phyloP scores from a whole-genome alignment of 352 stramenopile genomes.

The Phytophthora uliginosa region DNA sequence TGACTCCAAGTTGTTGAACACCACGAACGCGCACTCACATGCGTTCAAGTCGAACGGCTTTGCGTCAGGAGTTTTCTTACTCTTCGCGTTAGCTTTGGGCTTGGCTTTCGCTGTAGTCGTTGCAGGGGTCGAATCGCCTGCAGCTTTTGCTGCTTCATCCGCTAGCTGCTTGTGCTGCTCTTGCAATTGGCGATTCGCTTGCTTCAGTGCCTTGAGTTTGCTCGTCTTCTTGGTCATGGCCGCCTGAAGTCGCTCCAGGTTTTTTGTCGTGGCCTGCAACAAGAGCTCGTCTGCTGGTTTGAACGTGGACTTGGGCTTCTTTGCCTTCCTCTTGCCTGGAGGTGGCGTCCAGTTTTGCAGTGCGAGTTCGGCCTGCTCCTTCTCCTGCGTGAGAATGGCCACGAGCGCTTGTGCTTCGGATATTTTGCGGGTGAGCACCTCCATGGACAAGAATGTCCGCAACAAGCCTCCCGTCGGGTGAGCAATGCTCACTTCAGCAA shows the following conservation, averaged over 20 bases:
- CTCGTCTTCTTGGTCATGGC: slow-evolving; percentile 64
- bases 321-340: slow-evolving; percentile 34
- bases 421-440: slow-evolving; percentile 72
- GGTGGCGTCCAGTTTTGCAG: slow-evolving; percentile 31
- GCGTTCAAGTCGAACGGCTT: slow-evolving; percentile 66
- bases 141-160: slow-evolving; percentile 2
- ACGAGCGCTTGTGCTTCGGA: slow-evolving; percentile 63
- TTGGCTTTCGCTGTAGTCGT: slow-evolving; percentile 19
- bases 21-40: slow-evolving; percentile 86
- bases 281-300: slow-evolving; percentile 49
- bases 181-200: slow-evolving; percentile 30
- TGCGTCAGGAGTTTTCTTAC: slow-evolving; percentile 28
- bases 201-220: slow-evolving; percentile 75
- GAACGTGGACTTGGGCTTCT: slow-evolving; percentile 45
- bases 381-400: slow-evolving; percentile 61
- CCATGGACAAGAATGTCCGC: slow-evolving; percentile 77
- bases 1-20: slow-evolving; percentile 91
- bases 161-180: slow-evolving; percentile 18
- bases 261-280: slow-evolving; percentile 42
- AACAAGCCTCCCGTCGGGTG: slow-evolving; percentile 82
- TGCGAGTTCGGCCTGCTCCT: slow-evolving; percentile 35
- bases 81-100: slow-evolving; percentile 33
- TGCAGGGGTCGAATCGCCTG: not conserved
- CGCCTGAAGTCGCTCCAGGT: slow-evolving; percentile 40
- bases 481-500: slow-evolving; percentile 87